phyloP scores from a whole-genome alignment of 768 basidiomycete species.

The Russula abietina region DNA sequence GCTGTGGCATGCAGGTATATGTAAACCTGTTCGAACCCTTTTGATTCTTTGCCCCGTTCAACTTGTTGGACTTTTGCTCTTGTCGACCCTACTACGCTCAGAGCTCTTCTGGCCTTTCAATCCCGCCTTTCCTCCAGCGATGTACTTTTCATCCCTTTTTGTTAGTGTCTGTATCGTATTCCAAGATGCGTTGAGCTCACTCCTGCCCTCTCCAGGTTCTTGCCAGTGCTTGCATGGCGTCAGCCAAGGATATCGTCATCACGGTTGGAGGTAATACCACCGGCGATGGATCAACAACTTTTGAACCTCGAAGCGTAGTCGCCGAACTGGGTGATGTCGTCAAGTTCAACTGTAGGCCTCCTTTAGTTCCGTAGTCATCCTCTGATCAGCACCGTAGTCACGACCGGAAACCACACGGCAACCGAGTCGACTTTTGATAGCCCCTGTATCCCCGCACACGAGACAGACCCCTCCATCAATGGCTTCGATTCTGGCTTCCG shows the following conservation, averaged over 20 bases:
- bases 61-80: not conserved
- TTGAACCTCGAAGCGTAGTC: slow-evolving; percentile 40
- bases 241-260: slow-evolving; percentile 40
- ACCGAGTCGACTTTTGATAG: slow-evolving; percentile 50
- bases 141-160: not conserved
- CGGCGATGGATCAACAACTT: slow-evolving; percentile 39
- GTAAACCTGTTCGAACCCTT: not conserved
- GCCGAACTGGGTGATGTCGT: slow-evolving; percentile 46
- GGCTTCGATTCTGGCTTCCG: slow-evolving; percentile 55
- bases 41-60: slow-evolving; percentile 5
- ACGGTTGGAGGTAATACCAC: slow-evolving; percentile 44
- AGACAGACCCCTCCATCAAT: slow-evolving; percentile 44
- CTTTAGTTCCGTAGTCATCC: not conserved
- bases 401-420: slow-evolving; percentile 31
- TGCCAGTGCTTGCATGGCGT: slow-evolving; percentile 19
- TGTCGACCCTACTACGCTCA: not conserved
- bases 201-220: slow-evolving; percentile 12
- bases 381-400: slow-evolving; percentile 47
- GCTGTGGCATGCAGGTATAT: not conserved
- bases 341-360: slow-evolving; percentile 48
- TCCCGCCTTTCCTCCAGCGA: not conserved
- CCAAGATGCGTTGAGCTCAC: not conserved
- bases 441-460: slow-evolving; percentile 50
- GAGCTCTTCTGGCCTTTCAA: not conserved
- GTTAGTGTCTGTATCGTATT: slow-evolving; percentile 6